A percentile compares a stretch with the other conserved stretches of the same genome.
Conservation (phyloP, 2,329 filamentous ascomycete species). For the Arthroderma uncinatum region DNA sequence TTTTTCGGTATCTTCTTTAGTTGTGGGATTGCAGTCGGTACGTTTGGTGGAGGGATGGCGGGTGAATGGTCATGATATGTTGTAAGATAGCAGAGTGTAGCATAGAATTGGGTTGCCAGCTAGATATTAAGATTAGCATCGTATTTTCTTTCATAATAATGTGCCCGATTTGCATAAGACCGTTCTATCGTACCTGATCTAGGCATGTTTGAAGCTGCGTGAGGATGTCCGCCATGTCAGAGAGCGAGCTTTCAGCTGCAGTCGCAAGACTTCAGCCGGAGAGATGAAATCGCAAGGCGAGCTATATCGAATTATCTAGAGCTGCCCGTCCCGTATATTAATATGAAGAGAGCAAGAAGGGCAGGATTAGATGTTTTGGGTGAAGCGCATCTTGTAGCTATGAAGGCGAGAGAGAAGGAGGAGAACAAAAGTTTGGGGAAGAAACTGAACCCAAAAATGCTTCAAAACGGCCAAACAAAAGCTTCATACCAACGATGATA, state of each 20-base stretch:
- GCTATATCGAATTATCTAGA: background rate
- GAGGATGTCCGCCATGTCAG: conserved; percentile 37
- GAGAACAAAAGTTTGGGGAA: background rate
- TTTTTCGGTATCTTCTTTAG: conserved; percentile 35
- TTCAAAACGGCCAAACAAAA: background rate
- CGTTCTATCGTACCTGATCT: conserved; percentile 30
- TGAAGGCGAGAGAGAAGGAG: background rate
- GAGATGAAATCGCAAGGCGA: background rate
- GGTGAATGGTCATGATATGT: conserved; percentile 37
- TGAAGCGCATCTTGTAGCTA: background rate
- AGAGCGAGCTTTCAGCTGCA: background rate
- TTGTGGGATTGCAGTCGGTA: conserved; percentile 26
- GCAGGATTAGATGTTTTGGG: background rate
- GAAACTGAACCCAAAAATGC: background rate
- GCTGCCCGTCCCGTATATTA: background rate
- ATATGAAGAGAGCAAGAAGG: background rate
- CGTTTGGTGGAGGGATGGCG: conserved; percentile 24
- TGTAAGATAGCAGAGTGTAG: conserved; percentile 39
- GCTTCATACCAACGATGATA: background rate
- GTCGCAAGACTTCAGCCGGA: background rate
- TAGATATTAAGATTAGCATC: conserved; percentile 13
- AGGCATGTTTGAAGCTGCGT: conserved; percentile 42
- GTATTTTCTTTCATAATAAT: background rate
- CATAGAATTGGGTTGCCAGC: conserved; percentile 43
- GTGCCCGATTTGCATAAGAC: background rate